phyloP scores from a whole-genome alignment of 202 grass and related monocot genomes.

The Carex arenaria region DNA sequence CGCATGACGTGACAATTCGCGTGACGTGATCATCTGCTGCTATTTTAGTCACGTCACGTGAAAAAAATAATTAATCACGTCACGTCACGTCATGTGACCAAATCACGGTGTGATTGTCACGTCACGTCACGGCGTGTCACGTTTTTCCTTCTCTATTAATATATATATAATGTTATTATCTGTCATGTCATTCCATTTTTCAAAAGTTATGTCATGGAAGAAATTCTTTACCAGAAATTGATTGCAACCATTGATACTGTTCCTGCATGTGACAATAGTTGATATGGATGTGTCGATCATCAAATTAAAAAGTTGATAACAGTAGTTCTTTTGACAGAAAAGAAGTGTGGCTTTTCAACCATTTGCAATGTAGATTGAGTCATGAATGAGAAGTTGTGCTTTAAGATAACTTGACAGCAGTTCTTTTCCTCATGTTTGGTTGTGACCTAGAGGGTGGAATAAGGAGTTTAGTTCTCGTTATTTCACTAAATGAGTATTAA shows the following conservation, averaged over 20 bases:
- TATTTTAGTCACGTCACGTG: too few species aligned
- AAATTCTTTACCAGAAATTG: not conserved
- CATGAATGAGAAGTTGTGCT: not conserved
- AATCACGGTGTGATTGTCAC: too few species aligned
- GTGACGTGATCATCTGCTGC: too few species aligned
- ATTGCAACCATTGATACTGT: not conserved
- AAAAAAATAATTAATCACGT: too few species aligned
- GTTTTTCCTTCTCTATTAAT: too few species aligned
- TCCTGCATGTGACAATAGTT: not conserved
- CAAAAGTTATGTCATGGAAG: not conserved
- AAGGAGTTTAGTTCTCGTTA: too few species aligned
- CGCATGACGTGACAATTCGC: too few species aligned
- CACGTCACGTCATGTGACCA: too few species aligned
- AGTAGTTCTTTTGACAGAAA: not conserved
- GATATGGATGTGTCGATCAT: not conserved
- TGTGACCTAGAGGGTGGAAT: too few species aligned
- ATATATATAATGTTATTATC: not conserved
- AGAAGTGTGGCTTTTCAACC: not conserved
- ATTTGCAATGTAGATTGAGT: not conserved
- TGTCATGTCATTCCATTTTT: not conserved
- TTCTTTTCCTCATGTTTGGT: not conserved
- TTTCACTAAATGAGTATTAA: too few species aligned
- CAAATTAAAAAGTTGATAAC: not conserved
- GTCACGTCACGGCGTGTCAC: too few species aligned
- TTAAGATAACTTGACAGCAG: not conserved